These are phyloP conservation scores for Periglandula ipomoeae DNA, from an alignment of 2,329 filamentous ascomycete species.

Conservation along the genomic window DNA sequence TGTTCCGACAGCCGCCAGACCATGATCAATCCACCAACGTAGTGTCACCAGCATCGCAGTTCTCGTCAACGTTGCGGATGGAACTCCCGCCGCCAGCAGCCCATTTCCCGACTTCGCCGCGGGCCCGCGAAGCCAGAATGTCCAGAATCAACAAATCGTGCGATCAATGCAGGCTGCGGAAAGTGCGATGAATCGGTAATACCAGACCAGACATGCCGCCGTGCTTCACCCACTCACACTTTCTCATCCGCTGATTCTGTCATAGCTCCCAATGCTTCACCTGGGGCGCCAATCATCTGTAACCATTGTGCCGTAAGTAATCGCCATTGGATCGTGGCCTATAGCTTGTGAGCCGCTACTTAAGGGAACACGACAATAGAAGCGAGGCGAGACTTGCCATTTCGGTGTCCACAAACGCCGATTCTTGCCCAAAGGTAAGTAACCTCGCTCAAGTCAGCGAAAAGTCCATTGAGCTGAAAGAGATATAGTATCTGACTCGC, in stretches of 20 bases:
- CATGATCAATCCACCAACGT: too few relatives aligned
- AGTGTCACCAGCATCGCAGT: too few relatives aligned
- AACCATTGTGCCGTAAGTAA: slow-evolving; percentile 4
- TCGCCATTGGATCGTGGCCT: neutral
- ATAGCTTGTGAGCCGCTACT: neutral
- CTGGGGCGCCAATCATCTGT: neutral
- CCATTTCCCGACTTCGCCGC: neutral
- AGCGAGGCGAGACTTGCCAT: slow-evolving; percentile 4
- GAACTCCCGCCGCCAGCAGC: neutral
- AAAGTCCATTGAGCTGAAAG: neutral
- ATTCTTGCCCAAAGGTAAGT: slow-evolving; percentile 4
- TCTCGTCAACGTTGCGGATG: neutral
- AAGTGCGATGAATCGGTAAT: slow-evolving; percentile 15
- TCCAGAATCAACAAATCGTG: slow-evolving; percentile 11
- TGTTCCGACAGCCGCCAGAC: too few relatives aligned
- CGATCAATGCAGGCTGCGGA: slow-evolving; percentile 14
- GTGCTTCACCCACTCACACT: neutral
- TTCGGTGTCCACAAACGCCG: slow-evolving; percentile 4
- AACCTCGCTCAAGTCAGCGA: neutral
- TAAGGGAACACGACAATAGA: neutral
- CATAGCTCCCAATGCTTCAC: slow-evolving; percentile 2
- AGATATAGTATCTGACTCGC: neutral
- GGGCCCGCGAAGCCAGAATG: neutral
- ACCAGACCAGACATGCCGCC: neutral
- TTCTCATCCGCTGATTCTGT: neutral